Conservation (phyloP, 164 flowering plant genomes). For the Umbellularia californica region DNA sequence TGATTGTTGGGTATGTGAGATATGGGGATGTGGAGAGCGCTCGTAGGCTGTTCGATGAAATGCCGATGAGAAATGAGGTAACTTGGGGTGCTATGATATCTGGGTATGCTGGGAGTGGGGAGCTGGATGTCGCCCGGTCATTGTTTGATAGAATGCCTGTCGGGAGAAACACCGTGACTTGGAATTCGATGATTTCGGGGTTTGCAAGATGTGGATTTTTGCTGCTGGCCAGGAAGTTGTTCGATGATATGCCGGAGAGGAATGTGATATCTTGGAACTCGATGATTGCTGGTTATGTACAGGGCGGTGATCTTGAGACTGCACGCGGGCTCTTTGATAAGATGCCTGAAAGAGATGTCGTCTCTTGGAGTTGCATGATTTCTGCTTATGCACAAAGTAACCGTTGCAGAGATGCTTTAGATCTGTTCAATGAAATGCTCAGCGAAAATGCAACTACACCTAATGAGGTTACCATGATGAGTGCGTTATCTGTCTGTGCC, state of each 20-base stretch:
- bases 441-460: constrained; percentile 11
- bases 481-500: constrained; percentile 22
- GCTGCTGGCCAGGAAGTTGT: constrained; percentile 17
- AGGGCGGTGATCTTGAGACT: constrained; percentile 17
- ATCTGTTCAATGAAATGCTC: constrained; percentile 20
- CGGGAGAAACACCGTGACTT: constrained; percentile 17
- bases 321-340: constrained; percentile 20
- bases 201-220: constrained; percentile 20
- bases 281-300: constrained; percentile 24
- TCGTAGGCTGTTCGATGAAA: constrained; percentile 27
- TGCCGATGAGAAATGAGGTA: constrained; percentile 28
- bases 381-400: constrained; percentile 22
- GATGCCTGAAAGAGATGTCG: constrained; percentile 24
- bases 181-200: constrained; percentile 32
- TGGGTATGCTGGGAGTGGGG: constrained; percentile 27
- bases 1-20: constrained; percentile 31
- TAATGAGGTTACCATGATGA: constrained; percentile 26
- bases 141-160: constrained; percentile 28
- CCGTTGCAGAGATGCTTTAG: constrained; percentile 16
- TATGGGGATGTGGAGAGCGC: constrained; percentile 25
- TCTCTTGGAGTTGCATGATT: constrained; percentile 30
- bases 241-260: constrained; percentile 27
- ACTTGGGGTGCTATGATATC: constrained; percentile 34
- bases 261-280: constrained; percentile 24
- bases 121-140: constrained; percentile 27